Percentiles rank a stretch among this genome's conserved stretches.
phyloP scores from a whole-genome alignment of 2,329 filamentous ascomycete species.

The Pseudogymnoascus verrucosus region DNA sequence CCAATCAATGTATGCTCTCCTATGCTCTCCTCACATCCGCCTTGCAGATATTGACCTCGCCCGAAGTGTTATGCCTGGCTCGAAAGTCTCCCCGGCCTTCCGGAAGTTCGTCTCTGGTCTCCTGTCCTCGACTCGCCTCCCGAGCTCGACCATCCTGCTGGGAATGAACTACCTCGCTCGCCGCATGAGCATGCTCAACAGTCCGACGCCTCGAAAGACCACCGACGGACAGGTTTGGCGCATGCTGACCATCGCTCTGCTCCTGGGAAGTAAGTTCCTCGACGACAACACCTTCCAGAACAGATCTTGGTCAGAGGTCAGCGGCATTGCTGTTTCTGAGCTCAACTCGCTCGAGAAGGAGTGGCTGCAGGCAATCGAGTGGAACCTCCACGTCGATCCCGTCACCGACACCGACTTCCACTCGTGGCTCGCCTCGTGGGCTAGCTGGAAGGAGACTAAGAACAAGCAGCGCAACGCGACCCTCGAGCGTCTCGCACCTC shows the following conservation, averaged over 20 bases:
- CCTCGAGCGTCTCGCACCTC: constrained; percentile 34
- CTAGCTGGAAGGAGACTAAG: constrained; percentile 46
- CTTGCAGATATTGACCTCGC: constrained; percentile 54
- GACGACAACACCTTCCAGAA: constrained; percentile 77
- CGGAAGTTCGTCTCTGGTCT: constrained; percentile 69
- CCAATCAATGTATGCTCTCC: constrained; percentile 56
- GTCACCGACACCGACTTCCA: constrained; percentile 53
- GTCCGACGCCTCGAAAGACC: constrained; percentile 31
- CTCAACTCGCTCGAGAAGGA: constrained; percentile 61
- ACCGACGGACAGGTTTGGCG: constrained; percentile 55
- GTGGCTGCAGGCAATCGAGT: constrained; percentile 60
- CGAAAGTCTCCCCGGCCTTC: constrained; percentile 53
- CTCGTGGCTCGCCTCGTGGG: constrained; percentile 59
- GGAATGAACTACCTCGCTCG: constrained; percentile 62
- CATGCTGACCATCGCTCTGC: constrained; percentile 59
- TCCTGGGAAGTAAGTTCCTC: constrained; percentile 68
- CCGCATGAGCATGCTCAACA: constrained; percentile 52
- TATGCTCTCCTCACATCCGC: constrained; percentile 44
- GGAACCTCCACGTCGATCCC: constrained; percentile 61
- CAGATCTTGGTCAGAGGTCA: constrained; percentile 69
- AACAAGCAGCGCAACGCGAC: constrained; percentile 30
- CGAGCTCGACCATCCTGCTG: constrained; percentile 63
- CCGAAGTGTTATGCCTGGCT: constrained; percentile 55
- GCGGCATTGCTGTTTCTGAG: constrained; percentile 59
- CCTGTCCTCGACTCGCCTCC: constrained; percentile 62